Conservation (phyloP, 2,329 filamentous ascomycete species). For the Harringtonia aguacate region DNA sequence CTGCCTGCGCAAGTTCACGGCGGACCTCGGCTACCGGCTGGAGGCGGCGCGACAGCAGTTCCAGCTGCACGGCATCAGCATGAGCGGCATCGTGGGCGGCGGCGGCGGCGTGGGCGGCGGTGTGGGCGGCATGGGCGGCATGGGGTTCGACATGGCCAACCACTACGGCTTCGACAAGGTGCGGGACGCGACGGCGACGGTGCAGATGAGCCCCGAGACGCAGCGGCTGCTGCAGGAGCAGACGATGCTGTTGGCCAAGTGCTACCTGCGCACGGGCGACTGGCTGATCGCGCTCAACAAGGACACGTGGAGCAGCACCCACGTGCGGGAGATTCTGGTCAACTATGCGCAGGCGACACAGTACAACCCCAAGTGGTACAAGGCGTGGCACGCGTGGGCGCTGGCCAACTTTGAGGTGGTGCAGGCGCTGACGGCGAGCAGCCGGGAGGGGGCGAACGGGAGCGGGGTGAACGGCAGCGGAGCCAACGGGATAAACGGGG, state of each 20-base stretch:
- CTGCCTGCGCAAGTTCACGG: constrained; percentile 50
- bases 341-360: constrained; percentile 87
- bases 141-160: constrained; percentile 24
- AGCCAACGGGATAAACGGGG: background rate
- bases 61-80: constrained; percentile 30
- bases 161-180: constrained; percentile 41
- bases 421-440: constrained; percentile 53
- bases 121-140: constrained; percentile 9
- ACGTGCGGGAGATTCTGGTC: constrained; percentile 78
- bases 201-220: constrained; percentile 33
- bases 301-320: constrained; percentile 79
- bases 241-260: constrained; percentile 75
- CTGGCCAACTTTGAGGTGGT: constrained; percentile 98
- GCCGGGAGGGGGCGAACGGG: too few species aligned
- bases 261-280: constrained; percentile 90
- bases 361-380: constrained; percentile 94
- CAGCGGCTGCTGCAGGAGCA: constrained; percentile 48
- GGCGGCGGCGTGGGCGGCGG: constrained; percentile 28
- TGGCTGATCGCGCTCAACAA: constrained; percentile 84
- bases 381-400: constrained; percentile 98
- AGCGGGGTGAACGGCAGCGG: constrained; percentile 2
- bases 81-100: background rate
- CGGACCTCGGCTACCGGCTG: constrained; percentile 43
- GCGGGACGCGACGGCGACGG: constrained; percentile 21
- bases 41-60: constrained; percentile 43